Evolutionary conservation across 192 early-diverging fungal genomes (phyloP).

Genomic region (Coemansia sp.): DNA sequence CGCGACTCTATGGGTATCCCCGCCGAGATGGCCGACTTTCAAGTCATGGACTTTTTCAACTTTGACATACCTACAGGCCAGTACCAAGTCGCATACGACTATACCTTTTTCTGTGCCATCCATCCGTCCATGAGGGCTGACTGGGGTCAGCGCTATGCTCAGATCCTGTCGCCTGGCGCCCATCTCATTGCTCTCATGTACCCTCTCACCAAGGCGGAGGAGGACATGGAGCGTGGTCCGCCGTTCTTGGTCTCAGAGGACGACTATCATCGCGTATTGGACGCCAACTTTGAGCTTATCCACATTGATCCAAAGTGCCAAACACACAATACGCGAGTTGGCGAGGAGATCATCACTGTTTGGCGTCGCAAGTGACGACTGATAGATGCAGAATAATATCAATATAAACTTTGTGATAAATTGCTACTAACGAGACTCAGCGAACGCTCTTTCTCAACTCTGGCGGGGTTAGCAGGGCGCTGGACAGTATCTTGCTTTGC

Average conservation of each 20-base stretch:
- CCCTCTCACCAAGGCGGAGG: constrained; percentile 60
- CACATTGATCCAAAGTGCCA: constrained; percentile 62
- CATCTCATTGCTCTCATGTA: constrained; percentile 77
- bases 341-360: constrained; percentile 67
- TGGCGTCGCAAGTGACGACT: constrained; percentile 59
- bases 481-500: not conserved
- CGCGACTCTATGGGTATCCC: constrained; percentile 40
- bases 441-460: constrained; percentile 28
- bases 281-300: constrained; percentile 65
- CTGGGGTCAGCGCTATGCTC: constrained; percentile 70
- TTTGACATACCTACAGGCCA: constrained; percentile 59
- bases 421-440: not conserved
- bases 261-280: constrained; percentile 63
- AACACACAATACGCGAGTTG: constrained; percentile 59
- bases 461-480: constrained; percentile 28
- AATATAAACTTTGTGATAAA: not conserved
- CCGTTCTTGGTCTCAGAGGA: constrained; percentile 71
- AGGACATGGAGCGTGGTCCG: constrained; percentile 68
- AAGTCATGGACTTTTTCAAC: constrained; percentile 72
- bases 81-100: constrained; percentile 81
- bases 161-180: constrained; percentile 68
- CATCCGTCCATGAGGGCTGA: constrained; percentile 61
- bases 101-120: constrained; percentile 87
- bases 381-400: not conserved
- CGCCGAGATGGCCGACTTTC: constrained; percentile 58